Base-by-base conservation (phyloP, 2,329 filamentous ascomycete genomes). In the Whalleya microplaca region DNA sequence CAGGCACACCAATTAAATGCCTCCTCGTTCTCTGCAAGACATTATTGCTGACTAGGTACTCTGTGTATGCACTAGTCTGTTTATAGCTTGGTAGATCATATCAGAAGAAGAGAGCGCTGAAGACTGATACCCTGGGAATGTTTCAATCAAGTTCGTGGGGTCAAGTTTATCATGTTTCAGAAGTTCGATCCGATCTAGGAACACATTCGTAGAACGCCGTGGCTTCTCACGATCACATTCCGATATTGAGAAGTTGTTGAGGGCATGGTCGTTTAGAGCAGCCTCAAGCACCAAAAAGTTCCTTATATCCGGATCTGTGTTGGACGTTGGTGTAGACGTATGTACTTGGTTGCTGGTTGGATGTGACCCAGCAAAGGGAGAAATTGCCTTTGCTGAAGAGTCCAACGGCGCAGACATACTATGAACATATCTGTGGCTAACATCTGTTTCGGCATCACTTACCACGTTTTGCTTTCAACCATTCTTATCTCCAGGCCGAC, bases 1-100 rank as follows among this genome's bases (percentile, higher is more conserved):
- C 59, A 62, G 59, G 62, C 55, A 64, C 62, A 64, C 62, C 62
- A 64, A 64, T 62, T 37, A 62, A 53, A 57, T 45, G 12, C 18
- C 29, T 21, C 14, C 45, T 41, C 52, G 40, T 21, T 45, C 32
- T 40, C 48, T 54, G 16, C 48, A 45, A 40, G 32, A 37, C 32
- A 37, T 37, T 12, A 3, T 16, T 14, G 32, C 32, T 37, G 32
- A 12, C 32, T 37, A 27, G 4, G 23, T 27, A 27, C 23, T 4
- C 23, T 27, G 9, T 27, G 23, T 27, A 27, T 4, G 32, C 10
- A 37, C 32, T 16, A 37, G 14, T 37, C 32, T 16, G 4, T 37
- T 37, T 37, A 37, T 37, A 37, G 32, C 32, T 16, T 37, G 32
- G 32, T 16, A 37, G 32, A 37, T 37, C 32, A 37, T 37, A 37